Evolutionary conservation across 2,329 filamentous ascomycete species (phyloP), one percentile per base, ranked within the genome.

Genomic region (Pseudocercospora fuligena): DNA sequence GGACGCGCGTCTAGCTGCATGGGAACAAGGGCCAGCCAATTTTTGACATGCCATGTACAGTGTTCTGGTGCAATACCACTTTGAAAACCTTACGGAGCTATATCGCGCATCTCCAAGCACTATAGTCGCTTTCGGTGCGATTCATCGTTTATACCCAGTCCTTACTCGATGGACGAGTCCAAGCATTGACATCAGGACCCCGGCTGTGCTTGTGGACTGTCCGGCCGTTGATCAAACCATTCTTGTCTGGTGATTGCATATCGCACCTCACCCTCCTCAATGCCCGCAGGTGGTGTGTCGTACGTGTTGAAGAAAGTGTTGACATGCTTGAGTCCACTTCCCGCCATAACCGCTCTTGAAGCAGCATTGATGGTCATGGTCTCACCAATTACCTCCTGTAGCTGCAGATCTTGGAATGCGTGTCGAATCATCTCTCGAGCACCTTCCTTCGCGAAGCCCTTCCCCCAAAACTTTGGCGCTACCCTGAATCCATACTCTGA

Each of bases 391-490:
- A 53, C 49, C 23, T 53, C 49, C 12, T 53, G 19, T 25, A 53
- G 49, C 23, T 53, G n/a, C 49, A 53, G 23, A 25, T 53, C 23
- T 53, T 53, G 49, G 49, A 53, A 53, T 11, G 49, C 49, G 14
- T 53, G 49, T 14, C 49, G 49, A 14, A 53, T 27, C 49, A 53
- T 53, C 49, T 53, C 49, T 14, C 49, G 49, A 53, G 49, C 49
- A 5, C 49, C 49, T 16, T 53, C 49, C 23, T 53, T 53, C 5
- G 49, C 49, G 23, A 53, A 53, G 2, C 49, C 49, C 23, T 53
- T 23, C 3, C 49, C 49, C 49, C 49, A 53, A 11, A 53, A 53
- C 23, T 27, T 23, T 23, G 49, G 49, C 23, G 49, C n/a, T 14
- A 53, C 49, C 12, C 49, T 19, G 23, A 53, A 53, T 8, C 49